These are phyloP conservation scores for Xylona heveae DNA, from an alignment of 495 filamentous ascomycete species.

Conservation along the genomic window DNA sequence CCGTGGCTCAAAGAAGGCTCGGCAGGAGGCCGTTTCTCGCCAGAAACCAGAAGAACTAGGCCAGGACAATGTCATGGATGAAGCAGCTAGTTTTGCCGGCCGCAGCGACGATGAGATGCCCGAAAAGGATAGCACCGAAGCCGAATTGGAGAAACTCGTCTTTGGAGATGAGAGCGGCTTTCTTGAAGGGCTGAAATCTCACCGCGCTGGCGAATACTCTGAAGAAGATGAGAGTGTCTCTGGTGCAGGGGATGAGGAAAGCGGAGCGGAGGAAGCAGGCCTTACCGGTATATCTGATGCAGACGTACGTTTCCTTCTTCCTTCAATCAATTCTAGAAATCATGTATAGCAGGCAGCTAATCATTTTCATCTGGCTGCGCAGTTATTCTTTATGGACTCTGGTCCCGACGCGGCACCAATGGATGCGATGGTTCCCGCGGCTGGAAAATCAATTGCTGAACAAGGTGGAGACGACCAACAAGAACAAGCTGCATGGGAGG, in stretches of 20 bases:
- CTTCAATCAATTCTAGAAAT: conserved; percentile 4
- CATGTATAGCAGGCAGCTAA: conserved; percentile 2
- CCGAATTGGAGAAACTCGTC: conserved; percentile 6
- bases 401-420: conserved; percentile 21
- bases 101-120: neutral
- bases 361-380: conserved; percentile 11
- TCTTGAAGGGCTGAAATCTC: conserved; percentile 3
- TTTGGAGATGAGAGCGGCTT: conserved; percentile 7
- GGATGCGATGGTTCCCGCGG: conserved; percentile 14
- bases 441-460: conserved; percentile 18
- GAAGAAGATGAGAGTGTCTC: conserved; percentile 15
- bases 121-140: conserved; percentile 7
- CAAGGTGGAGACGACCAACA: conserved; percentile 15
- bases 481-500: conserved; percentile 49
- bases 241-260: conserved; percentile 12
- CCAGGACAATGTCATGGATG: too few species aligned
- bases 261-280: conserved; percentile 14
- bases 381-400: conserved; percentile 57
- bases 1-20: too few species aligned
- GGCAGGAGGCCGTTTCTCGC: too few species aligned
- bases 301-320: conserved; percentile 25
- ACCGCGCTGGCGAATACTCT: conserved; percentile 13
- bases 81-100: too few species aligned
- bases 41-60: too few species aligned
- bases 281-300: conserved; percentile 34